These are phyloP conservation scores for Phlyctochytrium arcticum DNA, from an alignment of 192 early-diverging fungal species.

Conservation along the genomic window DNA sequence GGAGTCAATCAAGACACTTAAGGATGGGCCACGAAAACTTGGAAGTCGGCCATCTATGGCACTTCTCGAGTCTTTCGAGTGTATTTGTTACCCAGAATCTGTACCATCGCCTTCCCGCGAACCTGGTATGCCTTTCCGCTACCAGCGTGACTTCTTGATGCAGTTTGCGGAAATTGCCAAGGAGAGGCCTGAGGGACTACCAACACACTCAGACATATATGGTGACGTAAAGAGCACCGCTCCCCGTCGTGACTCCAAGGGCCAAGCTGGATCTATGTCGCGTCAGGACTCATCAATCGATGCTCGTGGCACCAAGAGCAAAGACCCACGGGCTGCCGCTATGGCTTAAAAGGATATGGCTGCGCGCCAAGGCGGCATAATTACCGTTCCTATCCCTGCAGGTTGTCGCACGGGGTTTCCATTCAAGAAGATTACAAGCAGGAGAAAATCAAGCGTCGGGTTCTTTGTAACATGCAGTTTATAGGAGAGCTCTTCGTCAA, in stretches of 20 bases:
- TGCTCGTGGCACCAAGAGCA: conserved; percentile 21
- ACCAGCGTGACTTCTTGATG: conserved; percentile 73
- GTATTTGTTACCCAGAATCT: conserved; percentile 48
- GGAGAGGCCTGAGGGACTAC: conserved; percentile 53
- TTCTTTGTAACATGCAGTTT: conserved; percentile 87
- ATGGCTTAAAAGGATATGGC: conserved; percentile 11
- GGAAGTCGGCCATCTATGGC: conserved; percentile 19
- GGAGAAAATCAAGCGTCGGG: conserved; percentile 88
- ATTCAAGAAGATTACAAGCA: conserved; percentile 70
- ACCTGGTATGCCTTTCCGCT: conserved; percentile 62
- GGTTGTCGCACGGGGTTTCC: too few relatives aligned
- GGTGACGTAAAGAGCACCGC: conserved; percentile 36
- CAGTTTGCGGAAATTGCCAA: conserved; percentile 65
- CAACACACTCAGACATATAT: conserved; percentile 31
- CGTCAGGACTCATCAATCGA: conserved; percentile 34
- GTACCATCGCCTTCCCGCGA: conserved; percentile 35
- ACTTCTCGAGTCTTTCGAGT: conserved; percentile 29
- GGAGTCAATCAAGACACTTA: conserved; percentile 12
- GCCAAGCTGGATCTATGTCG: conserved; percentile 34
- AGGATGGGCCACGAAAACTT: conserved; percentile 14
- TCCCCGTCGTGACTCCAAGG: conserved; percentile 31
- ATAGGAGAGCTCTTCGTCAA: conserved; percentile 95
- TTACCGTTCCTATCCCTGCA: conserved; percentile 15
- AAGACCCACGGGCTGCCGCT: conserved; percentile 6
- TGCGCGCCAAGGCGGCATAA: conserved; percentile 17